Evolutionary conservation across 495 filamentous ascomycete genomes (phyloP), one percentile per base, ranked within the genome.

Genomic region (Xeromyces bisporus): DNA sequence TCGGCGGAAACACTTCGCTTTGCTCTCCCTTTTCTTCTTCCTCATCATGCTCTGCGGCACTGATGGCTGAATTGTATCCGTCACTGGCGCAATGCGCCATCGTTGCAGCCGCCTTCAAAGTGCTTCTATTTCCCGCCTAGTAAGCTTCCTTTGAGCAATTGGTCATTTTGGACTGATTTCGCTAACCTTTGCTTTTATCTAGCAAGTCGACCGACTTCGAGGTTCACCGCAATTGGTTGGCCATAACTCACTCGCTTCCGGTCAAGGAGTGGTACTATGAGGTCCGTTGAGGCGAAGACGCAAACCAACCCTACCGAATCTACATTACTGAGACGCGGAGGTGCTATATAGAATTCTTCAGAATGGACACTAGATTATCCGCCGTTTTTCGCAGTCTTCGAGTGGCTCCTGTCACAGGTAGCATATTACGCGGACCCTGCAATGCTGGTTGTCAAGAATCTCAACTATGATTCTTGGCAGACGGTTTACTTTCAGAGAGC

Each of bases 121-220:
- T 93, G 32, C 71, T 97, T 25, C 71, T 97, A 21, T 91, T 93
- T 53, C 89, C 89, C 12, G 82, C 89, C 39, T 97, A 97, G 89
- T 97, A 69, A 47, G 83, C 67, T 15, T 18, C 13, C 31, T 16
- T 21, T 14, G n/a, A n/a, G n/a, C n/a, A n/a, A n/a, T n/a, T n/a
- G n/a, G n/a, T 6, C 24, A 7, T 15, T 14, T 28, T 8, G 8
- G n/a, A n/a, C n/a, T n/a, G n/a, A n/a, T n/a, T n/a, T n/a, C n/a
- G n/a, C n/a, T n/a, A n/a, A n/a, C n/a, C n/a, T n/a, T n/a, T n/a
- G n/a, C n/a, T n/a, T n/a, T n/a, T n/a, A n/a, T n/a, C n/a, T 40
- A 96, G 89, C 62, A 94, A 89, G 63, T 94, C 89, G n/a, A 96
- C 87, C 38, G 89, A 97, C 50, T 97, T 94, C 43, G 89, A 96